These are phyloP conservation scores for Geranium brycei DNA, from an alignment of 345 rosid genomes.

Conservation along the genomic window DNA sequence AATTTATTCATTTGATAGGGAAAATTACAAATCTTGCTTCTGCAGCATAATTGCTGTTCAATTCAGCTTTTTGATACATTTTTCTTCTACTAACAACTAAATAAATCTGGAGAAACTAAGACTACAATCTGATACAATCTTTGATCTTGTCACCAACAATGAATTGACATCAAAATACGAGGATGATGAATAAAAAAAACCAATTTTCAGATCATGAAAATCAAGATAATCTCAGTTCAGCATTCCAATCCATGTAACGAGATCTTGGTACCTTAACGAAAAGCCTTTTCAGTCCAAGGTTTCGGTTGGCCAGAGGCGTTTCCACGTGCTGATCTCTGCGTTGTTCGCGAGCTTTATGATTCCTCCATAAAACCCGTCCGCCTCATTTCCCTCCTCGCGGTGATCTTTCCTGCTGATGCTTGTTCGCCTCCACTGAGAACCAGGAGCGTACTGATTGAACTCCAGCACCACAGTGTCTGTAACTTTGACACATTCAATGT, in stretches of 20 bases:
- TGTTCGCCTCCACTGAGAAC: slow-evolving; percentile 66
- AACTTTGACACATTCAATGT: slow-evolving; percentile 8
- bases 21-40: too few species aligned
- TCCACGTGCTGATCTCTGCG: slow-evolving; percentile 59
- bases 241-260: background rate
- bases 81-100: too few species aligned
- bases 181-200: background rate
- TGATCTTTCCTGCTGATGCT: slow-evolving; percentile 47
- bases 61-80: too few species aligned
- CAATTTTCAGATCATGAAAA: background rate
- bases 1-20: too few species aligned
- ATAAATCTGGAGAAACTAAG: too few species aligned
- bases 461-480: slow-evolving; percentile 51
- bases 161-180: too few species aligned
- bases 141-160: too few species aligned
- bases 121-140: too few species aligned
- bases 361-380: slow-evolving; percentile 84
- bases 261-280: background rate
- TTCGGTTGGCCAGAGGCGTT: slow-evolving; percentile 54
- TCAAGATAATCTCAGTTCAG: too few species aligned
- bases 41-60: too few species aligned
- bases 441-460: slow-evolving; percentile 59
- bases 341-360: slow-evolving; percentile 46
- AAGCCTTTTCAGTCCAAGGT: slow-evolving; percentile 32
- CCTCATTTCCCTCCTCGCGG: slow-evolving; percentile 72